Evolutionary conservation across 1,139 yeast species (phyloP), one percentile per base, ranked within the genome.

Genomic region (Debaryomyces singareniensis): DNA sequence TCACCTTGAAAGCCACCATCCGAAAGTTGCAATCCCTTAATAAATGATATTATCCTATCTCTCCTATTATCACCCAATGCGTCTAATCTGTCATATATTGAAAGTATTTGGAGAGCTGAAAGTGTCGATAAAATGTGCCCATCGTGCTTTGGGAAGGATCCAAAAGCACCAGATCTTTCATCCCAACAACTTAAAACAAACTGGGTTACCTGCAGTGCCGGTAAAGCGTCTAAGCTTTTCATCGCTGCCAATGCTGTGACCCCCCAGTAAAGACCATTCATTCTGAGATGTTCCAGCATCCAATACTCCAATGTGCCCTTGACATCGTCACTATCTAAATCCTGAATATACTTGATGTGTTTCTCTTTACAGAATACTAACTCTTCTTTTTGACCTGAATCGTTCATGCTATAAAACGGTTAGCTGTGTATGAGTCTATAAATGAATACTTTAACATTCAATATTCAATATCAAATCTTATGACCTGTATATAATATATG

Each of bases 241-340:
- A 89, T 51, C 5, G 82, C 57, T 30, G 74, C 72, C 24, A 89
- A 58, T 0, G 96, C 86, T 11, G 83, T 79, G 5, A 86, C 62
- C 0, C 96, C 98, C 99, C 99, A 91, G 52, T 93, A 91, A 2
- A 93, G 66, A 4, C 98, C 98, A 47, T 84, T 86, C 68, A 91
- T 59, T 25, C 96, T 69, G 31, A 91, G 66, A 53, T 91, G 97
- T 47, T 93, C 97, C 15, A 87, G 75, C 33, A 89, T 58, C 93
- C 95, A 87, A 55, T 86, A 89, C 44, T 83, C 93, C 33, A 80
- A 70, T 5, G 64, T 46, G 29, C 58, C 51, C 34, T 60, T 42
- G 10, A 55, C 34, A 15, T 42, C 30, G 13, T 44, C 51, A 5
- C 65, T 57, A 42, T 66, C 69, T 29, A 65, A 63, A 15, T 55